Base-by-base conservation (phyloP, 768 basidiomycete genomes). In the Strobilomyces echinocephalus region DNA sequence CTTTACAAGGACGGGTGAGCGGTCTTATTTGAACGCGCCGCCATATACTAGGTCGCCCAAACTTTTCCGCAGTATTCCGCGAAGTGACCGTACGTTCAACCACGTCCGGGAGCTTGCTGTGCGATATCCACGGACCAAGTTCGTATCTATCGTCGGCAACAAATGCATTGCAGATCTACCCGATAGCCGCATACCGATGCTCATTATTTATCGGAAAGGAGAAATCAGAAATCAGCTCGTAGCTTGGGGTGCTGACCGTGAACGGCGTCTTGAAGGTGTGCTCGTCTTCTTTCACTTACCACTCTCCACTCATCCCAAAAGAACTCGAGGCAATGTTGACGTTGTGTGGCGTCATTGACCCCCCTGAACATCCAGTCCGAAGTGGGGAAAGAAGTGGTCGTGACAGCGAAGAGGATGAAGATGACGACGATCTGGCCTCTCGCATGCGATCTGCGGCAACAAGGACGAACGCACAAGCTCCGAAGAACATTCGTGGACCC, bases 81-180 rank as follows among this genome's bases (percentile, higher is more conserved):
- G 85, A 50, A 93, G 89, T 52, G 87, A 92, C 55, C 84, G 85
- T 43, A 75, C 95, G 11, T 81, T 80, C 48, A 72, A 77, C 26
- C 85, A 95, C 48, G 71, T 98, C 26, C 76, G 76, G 5, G 76
- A 75, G 1, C 77, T 99, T 6, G 92, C 97, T 2, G 75, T 74
- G n/a, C 81, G 83, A 49, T 87, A 95, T 68, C 91, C 94, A 2
- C 85, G 87, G 44, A 90, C 94, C 11, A 98, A 98, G 73, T 97
- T 99, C 61, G 88, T 97, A 56, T 92, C 91, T 11, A 98, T 98
- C 61, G 83, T 94, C 4, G 93, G 94, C 35, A 82, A 91, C 72
- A 93, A 93, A 70, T 95, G 93, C 73, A 97, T 99, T 61, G 85
- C 90, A n/a, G 87, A 97, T 70, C 84, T 98, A 34, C 95, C 95